Conservation (phyloP, 164 flowering plant genomes). For the Annona squamosa region DNA sequence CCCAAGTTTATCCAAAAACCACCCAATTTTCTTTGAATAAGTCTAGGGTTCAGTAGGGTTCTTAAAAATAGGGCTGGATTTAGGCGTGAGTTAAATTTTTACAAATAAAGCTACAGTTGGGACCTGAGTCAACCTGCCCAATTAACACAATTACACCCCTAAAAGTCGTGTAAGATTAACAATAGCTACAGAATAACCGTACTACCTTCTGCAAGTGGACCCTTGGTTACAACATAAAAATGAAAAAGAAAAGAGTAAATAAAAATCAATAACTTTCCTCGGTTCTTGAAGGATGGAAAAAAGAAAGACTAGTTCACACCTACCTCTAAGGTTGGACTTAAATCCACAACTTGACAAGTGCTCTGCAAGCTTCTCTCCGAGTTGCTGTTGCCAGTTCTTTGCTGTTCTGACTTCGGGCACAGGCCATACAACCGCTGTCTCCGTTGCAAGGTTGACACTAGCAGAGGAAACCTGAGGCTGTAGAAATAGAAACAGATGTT, state of each 20-base stretch:
- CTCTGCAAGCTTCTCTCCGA: conserved; percentile 86
- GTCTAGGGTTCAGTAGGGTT: too few species aligned
- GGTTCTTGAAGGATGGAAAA: neutral
- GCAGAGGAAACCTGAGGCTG: conserved; percentile 96
- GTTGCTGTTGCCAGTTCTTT: conserved; percentile 62
- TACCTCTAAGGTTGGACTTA: conserved; percentile 70
- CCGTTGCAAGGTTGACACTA: conserved; percentile 76
- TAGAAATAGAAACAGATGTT: neutral
- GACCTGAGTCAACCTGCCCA: too few species aligned
- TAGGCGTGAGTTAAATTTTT: too few species aligned
- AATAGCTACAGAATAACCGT: neutral
- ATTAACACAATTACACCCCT: too few species aligned
- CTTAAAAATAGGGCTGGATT: too few species aligned
- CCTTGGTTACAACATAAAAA: neutral
- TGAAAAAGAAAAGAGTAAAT: neutral
- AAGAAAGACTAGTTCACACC: conserved; percentile 6
- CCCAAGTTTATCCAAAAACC: too few species aligned
- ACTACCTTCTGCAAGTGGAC: neutral
- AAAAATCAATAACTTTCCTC: neutral
- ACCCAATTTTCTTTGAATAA: too few species aligned
- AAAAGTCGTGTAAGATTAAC: neutral
- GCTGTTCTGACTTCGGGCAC: conserved; percentile 56
- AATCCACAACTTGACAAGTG: conserved; percentile 89
- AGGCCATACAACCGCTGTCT: conserved; percentile 87
- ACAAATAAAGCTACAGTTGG: too few species aligned